Percentiles rank a stretch among this genome's conserved stretches.
phyloP scores from a whole-genome alignment of 345 rosid species.

The Citrus mangshanensis region DNA sequence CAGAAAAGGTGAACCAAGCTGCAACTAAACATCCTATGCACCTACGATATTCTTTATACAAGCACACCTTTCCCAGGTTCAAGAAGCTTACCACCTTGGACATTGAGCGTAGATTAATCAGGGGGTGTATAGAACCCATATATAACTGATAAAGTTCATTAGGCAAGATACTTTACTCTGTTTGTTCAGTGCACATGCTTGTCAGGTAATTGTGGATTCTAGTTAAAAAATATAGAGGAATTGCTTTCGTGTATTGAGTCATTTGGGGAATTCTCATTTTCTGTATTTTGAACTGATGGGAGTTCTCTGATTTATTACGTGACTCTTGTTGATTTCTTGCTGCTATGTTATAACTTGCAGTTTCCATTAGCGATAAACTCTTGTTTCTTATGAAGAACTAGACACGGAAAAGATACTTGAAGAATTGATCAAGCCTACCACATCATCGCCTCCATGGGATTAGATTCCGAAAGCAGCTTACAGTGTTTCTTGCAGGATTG shows the following conservation, averaged over 20 bases:
- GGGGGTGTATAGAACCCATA: neutral
- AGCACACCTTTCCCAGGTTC: neutral
- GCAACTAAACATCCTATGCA: neutral
- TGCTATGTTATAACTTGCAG: neutral
- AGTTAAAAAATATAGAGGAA: neutral
- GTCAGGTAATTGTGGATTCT: neutral
- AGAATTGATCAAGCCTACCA: slow-evolving; percentile 34
- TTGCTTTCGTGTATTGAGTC: neutral
- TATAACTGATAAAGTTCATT: neutral
- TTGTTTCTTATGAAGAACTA: neutral
- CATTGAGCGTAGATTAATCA: neutral
- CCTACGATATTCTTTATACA: too few relatives aligned
- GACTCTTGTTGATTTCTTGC: neutral
- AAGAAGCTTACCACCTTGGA: neutral
- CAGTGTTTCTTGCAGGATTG: slow-evolving; percentile 61
- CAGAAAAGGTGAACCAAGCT: neutral
- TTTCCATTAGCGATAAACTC: neutral
- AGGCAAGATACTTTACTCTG: neutral
- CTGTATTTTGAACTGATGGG: neutral
- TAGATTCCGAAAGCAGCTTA: slow-evolving; percentile 53
- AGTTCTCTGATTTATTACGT: neutral
- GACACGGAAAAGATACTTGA: neutral
- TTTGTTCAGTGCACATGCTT: neutral
- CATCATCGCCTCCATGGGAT: slow-evolving; percentile 31
- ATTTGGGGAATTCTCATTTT: neutral